Evolutionary conservation across 2,329 filamentous ascomycete species (phyloP), one percentile per base, ranked within the genome.

Genomic region (Didymella glomerata): DNA sequence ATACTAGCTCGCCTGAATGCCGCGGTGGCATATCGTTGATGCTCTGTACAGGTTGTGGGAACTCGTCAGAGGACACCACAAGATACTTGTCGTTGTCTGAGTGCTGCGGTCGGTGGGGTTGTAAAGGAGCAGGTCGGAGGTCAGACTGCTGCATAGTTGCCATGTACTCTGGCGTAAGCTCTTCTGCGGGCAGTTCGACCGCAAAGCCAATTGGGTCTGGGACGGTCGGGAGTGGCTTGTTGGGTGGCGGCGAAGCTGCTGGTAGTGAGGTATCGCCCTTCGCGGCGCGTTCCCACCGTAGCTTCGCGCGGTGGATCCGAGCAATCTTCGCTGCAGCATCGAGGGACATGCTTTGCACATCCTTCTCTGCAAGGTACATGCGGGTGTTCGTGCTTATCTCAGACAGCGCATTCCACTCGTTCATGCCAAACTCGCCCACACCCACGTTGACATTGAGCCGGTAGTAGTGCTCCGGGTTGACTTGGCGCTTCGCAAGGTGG

Each of bases 401-500:
- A 25, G 91, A 90, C n/a, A 98, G 81, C 3, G 93, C 87, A 69
- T 92, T 87, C 95, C 95, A 99, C 76, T 98, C 95, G 74, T 98
- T 99, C 93, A 99, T 98, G 50, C 91, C 94, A 75, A 97, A 98
- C 73, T 98, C 95, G 52, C 94, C 93, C 3, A 98, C 93, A 1
- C 94, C 95, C 16, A 97, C 89, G 73, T 98, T 93, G 40, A 98
- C 95, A 65, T 99, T 99, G n/a, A 98, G 82, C 8, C 95, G 90
- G 76, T 93, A 96, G 80, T 99, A 99, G 75, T 96, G 92, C 58
- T 97, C 93, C 50, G 87, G 85, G 68, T 90, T 93, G 60, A 98
- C 91, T 25, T 90, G 87, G 32, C 93, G 87, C 75, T 88, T 90
- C 7, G 86, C 80, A 22, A 98, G 82, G 66, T 93, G 87, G 47